Evolutionary conservation across 306 rosid species (phyloP), one percentile per base, ranked within the genome.

Genomic region (Abrus precatorius): DNA sequence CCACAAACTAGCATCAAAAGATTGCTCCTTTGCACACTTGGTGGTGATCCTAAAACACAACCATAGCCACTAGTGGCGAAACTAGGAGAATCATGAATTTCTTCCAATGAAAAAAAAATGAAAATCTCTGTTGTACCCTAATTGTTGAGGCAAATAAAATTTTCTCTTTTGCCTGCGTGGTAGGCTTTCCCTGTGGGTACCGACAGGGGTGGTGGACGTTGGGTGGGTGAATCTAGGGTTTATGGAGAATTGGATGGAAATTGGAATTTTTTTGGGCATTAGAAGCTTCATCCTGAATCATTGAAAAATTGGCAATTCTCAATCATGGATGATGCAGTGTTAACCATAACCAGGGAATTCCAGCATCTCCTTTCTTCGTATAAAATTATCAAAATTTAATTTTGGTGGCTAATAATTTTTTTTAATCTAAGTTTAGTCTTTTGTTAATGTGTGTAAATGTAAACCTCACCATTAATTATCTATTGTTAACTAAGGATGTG

Each of bases 171-270:
- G 28, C 43, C 48, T 48, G 60, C 75, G 75, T 69, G 59, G 59
- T 4, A 29, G 59, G 30, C 14, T 53, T 2, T 36, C 40, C 40
- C 40, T 1, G 40, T 36, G 40, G 40, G 40, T 4, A 36, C 40
- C 40, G 40, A 36, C 40, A 1, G 40, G 40, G 4, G 20, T 20
- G 40, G 40, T 36, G 40, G 40, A 2, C 3, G 40, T 29, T 29
- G 59, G 30, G 5, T 13, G 13, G 57, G 6, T 52, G 56, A 68
- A 45, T 68, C 74, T 68, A 68, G 74, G 56, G 55, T 45, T 47
- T 30, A 44, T 5, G 74, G 28, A 11, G 45, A 34, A 62, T 47
- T 69, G 43, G 28, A 32, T 47, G 60, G 30, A 48, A 69, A 49
- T 48, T 32, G 13, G 5, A 44, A 48, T 33, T 5, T 3, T 69